A percentile compares a stretch with the other conserved stretches of the same genome.
Evolutionary conservation across 176 grass and related monocot species (phyloP).

Genomic region (Triticum dicoccoides): DNA sequence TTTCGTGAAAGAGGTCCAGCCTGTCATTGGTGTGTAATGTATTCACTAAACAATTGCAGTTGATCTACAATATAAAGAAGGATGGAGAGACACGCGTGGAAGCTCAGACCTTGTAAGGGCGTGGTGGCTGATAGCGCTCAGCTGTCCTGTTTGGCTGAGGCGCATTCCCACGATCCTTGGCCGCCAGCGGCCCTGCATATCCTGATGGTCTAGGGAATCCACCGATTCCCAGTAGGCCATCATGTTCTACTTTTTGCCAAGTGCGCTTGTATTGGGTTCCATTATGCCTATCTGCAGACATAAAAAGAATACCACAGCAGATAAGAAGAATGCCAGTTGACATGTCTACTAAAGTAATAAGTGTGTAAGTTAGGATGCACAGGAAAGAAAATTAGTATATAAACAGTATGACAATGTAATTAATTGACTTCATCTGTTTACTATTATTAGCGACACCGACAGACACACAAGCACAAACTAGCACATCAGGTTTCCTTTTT

Average conservation of each 20-base stretch:
- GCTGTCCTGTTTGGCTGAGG: conserved; percentile 67
- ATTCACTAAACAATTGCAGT: conserved; percentile 20
- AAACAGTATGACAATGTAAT: neutral
- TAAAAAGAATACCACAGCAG: neutral
- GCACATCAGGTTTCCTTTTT: neutral
- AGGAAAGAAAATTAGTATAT: neutral
- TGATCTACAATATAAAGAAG: conserved; percentile 6
- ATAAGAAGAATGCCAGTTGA: neutral
- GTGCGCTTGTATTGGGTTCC: conserved; percentile 58
- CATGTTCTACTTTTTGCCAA: conserved; percentile 79
- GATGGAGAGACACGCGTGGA: neutral
- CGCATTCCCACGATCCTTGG: conserved; percentile 48
- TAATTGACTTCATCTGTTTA: neutral
- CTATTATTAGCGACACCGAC: neutral
- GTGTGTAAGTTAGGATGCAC: neutral
- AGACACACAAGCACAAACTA: neutral
- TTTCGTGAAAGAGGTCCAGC: conserved; percentile 53
- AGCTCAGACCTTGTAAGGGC: conserved; percentile 64
- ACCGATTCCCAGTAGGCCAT: conserved; percentile 89
- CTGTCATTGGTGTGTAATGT: conserved; percentile 28
- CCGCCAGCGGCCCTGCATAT: conserved; percentile 41
- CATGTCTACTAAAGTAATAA: conserved; percentile 32
- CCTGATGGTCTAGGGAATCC: conserved; percentile 71
- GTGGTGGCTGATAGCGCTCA: conserved; percentile 95
- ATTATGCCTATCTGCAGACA: conserved; percentile 51